Conservation (phyloP, 1,139 yeast genomes). For the Groenewaldozyma auringiensis region DNA sequence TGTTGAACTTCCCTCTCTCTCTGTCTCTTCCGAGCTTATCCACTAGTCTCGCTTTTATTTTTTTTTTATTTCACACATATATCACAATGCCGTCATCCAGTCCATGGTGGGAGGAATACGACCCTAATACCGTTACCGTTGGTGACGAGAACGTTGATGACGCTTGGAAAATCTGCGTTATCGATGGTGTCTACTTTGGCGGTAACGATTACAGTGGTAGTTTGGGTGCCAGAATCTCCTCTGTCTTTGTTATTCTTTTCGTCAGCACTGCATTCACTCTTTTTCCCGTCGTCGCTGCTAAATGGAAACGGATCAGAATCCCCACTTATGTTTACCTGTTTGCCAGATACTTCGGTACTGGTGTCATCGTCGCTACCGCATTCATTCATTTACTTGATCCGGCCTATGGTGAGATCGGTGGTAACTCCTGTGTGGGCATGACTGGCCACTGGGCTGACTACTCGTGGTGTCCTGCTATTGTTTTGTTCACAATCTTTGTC, state of each 20-base stretch:
- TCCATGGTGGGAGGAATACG: conserved; percentile 9
- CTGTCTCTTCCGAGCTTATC: too few relatives aligned
- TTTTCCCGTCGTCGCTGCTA: conserved; percentile 32
- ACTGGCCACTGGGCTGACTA: conserved; percentile 31
- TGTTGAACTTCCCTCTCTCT: too few relatives aligned
- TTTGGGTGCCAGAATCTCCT: conserved; percentile 61
- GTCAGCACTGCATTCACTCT: conserved; percentile 48
- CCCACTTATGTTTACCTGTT: conserved; percentile 56
- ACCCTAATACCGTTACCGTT: conserved; percentile 27
- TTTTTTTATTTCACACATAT: too few relatives aligned
- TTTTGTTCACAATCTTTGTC: conserved; percentile 33
- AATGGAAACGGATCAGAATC: conserved; percentile 31
- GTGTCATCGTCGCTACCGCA: conserved; percentile 85
- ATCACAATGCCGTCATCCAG: conserved; percentile 2
- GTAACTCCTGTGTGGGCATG: conserved; percentile 48
- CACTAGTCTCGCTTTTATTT: too few relatives aligned
- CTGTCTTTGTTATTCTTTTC: conserved; percentile 59
- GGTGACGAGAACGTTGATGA: conserved; percentile 27
- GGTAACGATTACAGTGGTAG: conserved; percentile 38
- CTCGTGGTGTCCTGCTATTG: conserved; percentile 30
- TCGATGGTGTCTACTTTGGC: conserved; percentile 33
- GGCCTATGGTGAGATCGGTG: conserved; percentile 50
- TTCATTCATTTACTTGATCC: conserved; percentile 79
- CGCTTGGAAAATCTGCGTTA: conserved; percentile 34
- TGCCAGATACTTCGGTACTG: conserved; percentile 72